Percentiles rank a stretch among this genome's conserved stretches.
Conservation (phyloP, 495 filamentous ascomycete species). For the Hamigera avellanea region DNA sequence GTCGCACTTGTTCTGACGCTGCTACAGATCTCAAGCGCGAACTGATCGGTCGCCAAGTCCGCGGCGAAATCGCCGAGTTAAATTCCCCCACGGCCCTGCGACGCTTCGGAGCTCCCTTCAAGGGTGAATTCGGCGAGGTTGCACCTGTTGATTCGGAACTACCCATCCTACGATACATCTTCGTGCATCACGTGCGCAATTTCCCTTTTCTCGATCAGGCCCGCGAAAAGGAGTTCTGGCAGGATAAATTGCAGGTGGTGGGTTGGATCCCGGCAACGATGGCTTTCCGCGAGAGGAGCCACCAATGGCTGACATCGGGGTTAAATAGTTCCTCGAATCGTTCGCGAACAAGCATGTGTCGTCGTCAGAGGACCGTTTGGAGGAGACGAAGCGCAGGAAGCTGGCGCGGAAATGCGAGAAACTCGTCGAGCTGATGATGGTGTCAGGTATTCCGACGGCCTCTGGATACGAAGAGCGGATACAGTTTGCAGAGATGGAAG, state of each 20-base stretch:
- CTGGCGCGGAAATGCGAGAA: conserved; percentile 87
- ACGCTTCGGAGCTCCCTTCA: conserved; percentile 91
- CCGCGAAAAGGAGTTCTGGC: conserved; percentile 98
- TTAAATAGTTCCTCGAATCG: conserved; percentile 93
- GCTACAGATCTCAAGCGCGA: conserved; percentile 87
- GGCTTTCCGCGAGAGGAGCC: neutral
- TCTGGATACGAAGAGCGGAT: conserved; percentile 97
- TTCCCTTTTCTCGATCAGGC: conserved; percentile 96
- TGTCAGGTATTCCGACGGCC: conserved; percentile 88
- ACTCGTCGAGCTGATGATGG: conserved; percentile 97
- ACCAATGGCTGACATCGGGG: neutral
- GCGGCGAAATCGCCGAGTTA: conserved; percentile 79
- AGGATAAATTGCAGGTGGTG: conserved; percentile 93
- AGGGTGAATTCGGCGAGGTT: conserved; percentile 83
- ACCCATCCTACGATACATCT: conserved; percentile 90
- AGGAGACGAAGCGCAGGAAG: conserved; percentile 92
- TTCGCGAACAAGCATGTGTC: conserved; percentile 98
- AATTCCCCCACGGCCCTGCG: conserved; percentile 90
- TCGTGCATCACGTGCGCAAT: conserved; percentile 94
- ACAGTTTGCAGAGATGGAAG: conserved; percentile 89
- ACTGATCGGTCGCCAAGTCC: conserved; percentile 79
- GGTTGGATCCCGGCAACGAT: conserved; percentile 26
- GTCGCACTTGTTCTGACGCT: conserved; percentile 19
- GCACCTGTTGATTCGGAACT: conserved; percentile 88
- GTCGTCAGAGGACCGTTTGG: conserved; percentile 86